Conservation (phyloP, 2,329 filamentous ascomycete species). For the Monilinia aucupariae region DNA sequence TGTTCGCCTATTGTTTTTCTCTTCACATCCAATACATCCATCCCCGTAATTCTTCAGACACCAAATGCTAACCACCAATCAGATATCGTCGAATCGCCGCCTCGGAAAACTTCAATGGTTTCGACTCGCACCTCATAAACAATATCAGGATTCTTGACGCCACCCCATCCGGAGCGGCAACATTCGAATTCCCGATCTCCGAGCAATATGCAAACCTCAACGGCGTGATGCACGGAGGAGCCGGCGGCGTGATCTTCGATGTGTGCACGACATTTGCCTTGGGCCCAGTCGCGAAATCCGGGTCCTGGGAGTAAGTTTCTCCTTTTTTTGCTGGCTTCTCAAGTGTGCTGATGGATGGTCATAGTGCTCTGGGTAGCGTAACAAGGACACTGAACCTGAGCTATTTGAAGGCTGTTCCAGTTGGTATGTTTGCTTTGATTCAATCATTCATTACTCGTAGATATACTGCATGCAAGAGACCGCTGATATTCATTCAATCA, state of each 20-base stretch:
- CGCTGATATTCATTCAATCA: conserved; percentile 3
- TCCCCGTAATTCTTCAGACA: background rate
- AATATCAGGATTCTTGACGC: conserved; percentile 33
- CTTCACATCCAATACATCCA: background rate
- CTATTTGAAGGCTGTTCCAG: conserved; percentile 45
- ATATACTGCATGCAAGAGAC: background rate
- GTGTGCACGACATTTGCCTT: conserved; percentile 48
- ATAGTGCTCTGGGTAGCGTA: conserved; percentile 45
- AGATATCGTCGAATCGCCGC: conserved; percentile 29
- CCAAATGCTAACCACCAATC: conserved; percentile 4
- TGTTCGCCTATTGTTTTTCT: background rate
- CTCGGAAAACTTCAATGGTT: conserved; percentile 20
- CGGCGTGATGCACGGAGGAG: conserved; percentile 49
- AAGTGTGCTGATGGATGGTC: background rate
- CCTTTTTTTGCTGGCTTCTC: background rate
- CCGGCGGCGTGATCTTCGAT: conserved; percentile 50
- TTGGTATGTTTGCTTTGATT: conserved; percentile 33
- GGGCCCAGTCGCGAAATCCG: conserved; percentile 43
- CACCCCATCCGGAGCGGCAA: conserved; percentile 34
- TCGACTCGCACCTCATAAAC: conserved; percentile 29
- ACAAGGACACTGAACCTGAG: conserved; percentile 47
- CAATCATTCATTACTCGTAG: background rate
- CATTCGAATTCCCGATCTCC: conserved; percentile 43
- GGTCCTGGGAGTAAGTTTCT: conserved; percentile 43
- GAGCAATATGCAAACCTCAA: conserved; percentile 42